These are phyloP conservation scores for Luzula sylvatica DNA, from an alignment of 176 grass and related monocot species.

Conservation along the genomic window DNA sequence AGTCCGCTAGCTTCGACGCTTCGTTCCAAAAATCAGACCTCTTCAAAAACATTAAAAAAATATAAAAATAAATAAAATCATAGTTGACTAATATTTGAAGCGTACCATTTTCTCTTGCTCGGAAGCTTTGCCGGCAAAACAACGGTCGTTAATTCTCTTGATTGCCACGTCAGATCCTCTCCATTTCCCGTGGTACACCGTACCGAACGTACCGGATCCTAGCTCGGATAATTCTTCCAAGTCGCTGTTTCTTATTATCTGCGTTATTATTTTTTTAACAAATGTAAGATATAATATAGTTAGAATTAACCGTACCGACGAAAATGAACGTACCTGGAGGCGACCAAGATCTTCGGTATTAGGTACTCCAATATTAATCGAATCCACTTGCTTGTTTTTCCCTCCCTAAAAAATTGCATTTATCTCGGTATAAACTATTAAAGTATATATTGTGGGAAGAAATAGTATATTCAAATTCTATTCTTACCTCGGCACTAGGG, in stretches of 20 bases:
- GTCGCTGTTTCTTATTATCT: slow-evolving; percentile 98
- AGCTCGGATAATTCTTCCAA: slow-evolving; percentile 91
- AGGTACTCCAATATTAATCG: slow-evolving; percentile 36
- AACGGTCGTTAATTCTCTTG: slow-evolving; percentile 91
- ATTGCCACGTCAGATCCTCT: slow-evolving; percentile 95
- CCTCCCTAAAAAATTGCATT: slow-evolving; percentile 29
- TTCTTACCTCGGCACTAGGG: slow-evolving; percentile 46
- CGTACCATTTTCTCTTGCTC: slow-evolving; percentile 88
- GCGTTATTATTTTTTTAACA: slow-evolving; percentile 5
- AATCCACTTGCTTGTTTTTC: slow-evolving; percentile 39
- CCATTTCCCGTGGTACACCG: slow-evolving; percentile 99
- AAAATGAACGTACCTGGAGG: slow-evolving; percentile 46
- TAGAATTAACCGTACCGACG: neutral
- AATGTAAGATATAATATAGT: too few relatives aligned
- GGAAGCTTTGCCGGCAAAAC: slow-evolving; percentile 87
- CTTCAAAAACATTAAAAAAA: slow-evolving; percentile 48
- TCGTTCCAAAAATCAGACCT: slow-evolving; percentile 97
- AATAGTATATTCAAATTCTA: too few relatives aligned
- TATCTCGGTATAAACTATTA: slow-evolving; percentile 30
- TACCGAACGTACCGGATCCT: slow-evolving; percentile 94
- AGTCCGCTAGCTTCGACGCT: slow-evolving; percentile 75
- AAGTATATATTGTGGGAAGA: too few relatives aligned
- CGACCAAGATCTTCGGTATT: slow-evolving; percentile 54
- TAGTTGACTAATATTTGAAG: too few relatives aligned
- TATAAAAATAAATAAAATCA: neutral